Base-by-base conservation (phyloP, 148 eudicot genomes). In the Vaccinium darrowii region DNA sequence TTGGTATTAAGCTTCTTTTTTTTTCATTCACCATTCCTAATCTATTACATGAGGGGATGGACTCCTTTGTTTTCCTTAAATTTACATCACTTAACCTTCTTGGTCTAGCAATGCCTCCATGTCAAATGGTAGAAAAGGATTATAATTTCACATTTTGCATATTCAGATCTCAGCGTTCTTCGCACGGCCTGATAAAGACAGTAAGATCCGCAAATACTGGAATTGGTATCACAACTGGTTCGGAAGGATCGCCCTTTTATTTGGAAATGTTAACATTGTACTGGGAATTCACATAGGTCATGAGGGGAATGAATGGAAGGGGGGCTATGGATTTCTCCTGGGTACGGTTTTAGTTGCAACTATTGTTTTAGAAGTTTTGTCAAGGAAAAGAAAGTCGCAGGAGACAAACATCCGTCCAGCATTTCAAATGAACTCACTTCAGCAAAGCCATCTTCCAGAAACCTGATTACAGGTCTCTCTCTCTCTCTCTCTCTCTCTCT, bases 121-220 rank as follows among this genome's bases (percentile, higher is more conserved):
- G 21, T 14, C 12, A 67, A 39, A 25, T 49, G 49, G n/a, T 25
- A 47, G 57, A n/a, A 53, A 33, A 33, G 9, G 27, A 49, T 14
- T 76, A 15, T 58, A 36, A 13, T 77, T 77, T 6, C 39, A 6
- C 49, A n/a, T 73, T 23, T 57, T 15, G 54, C 52, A 47, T 49
- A 50, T 23, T 79, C 88, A 96, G 98, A 87, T 97, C 51, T 52
- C 91, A 89, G 98, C 99, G 23, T 95, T 97, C 92, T 92, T 97
- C 81, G 75, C 86, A 56, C 86, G 98, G 78, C 99, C 99, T 12
- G 84, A 81, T n/a, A 91, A 91, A 84, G 98, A 92, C 86, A 93
- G 93, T 76, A 95, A 95, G 90, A 86, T 89, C 52, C 88, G 98
- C 39, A 88, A 86, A 88, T 88, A 89, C 54, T 97, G 99, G 98